A percentile compares a stretch with the other conserved stretches of the same genome.
Evolutionary conservation across 2,329 filamentous ascomycete genomes (phyloP).

Genomic region (Endocalyx cinctus): DNA sequence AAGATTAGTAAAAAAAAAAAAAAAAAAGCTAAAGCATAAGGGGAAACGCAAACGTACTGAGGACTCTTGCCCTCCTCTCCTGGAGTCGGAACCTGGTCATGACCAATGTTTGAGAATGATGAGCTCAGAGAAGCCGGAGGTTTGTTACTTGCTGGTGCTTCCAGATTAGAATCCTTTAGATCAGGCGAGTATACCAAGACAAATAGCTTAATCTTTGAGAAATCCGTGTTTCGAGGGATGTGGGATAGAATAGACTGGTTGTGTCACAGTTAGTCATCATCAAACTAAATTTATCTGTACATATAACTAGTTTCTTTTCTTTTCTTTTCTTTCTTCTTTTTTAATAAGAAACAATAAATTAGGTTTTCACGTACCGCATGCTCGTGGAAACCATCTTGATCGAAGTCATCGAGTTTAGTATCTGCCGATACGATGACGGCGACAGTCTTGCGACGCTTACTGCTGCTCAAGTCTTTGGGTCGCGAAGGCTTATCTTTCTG

Average conservation of each 20-base stretch:
- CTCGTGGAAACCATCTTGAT: slow-evolving; percentile 62
- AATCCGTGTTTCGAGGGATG: slow-evolving; percentile 73
- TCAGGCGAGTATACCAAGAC: slow-evolving; percentile 84
- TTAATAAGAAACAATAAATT: too few species aligned
- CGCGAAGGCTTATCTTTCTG: slow-evolving; percentile 45
- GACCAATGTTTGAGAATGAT: slow-evolving; percentile 82
- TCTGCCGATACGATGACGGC: slow-evolving; percentile 85
- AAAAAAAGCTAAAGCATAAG: slow-evolving; percentile 4
- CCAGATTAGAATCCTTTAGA: slow-evolving; percentile 61
- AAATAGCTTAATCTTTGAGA: slow-evolving; percentile 71
- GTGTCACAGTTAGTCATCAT: slow-evolving; percentile 10
- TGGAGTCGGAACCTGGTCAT: slow-evolving; percentile 65
- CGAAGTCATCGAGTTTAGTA: slow-evolving; percentile 51
- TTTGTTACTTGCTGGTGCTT: slow-evolving; percentile 48
- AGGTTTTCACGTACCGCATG: slow-evolving; percentile 63
- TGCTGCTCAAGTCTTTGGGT: slow-evolving; percentile 25
- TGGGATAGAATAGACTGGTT: slow-evolving; percentile 78
- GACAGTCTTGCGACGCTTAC: slow-evolving; percentile 71
- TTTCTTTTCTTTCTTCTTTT: too few species aligned
- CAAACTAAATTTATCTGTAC: too few species aligned
- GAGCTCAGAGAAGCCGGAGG: slow-evolving; percentile 65
- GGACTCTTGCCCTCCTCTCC: slow-evolving; percentile 59
- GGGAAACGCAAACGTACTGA: slow-evolving; percentile 49
- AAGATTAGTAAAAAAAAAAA: slow-evolving; percentile 18
- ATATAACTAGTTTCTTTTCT: too few species aligned